Base-by-base conservation (phyloP, 192 early-diverging fungal species). In the Coemansia sp. region DNA sequence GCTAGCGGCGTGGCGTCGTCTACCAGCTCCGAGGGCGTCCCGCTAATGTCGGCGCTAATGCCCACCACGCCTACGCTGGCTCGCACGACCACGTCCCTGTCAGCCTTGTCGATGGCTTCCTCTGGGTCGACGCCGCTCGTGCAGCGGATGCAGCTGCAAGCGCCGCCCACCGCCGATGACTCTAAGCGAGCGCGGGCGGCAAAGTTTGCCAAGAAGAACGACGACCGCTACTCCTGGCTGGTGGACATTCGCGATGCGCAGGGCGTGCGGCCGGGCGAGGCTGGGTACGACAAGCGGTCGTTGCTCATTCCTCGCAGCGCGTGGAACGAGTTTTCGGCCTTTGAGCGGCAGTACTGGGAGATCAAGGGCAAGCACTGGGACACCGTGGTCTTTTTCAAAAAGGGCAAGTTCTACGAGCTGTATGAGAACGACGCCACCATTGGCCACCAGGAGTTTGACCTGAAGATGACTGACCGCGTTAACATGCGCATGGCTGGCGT, bases 401-500 rank as follows among this genome's bases (percentile, higher is more conserved):
- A 99, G 86, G 96, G 97, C 67, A 98, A 98, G 78, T 98, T 98
- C 60, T 97, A 91, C 75, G 97, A 99, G 79, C 84, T 99, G n/a
- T 99, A 98, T 68, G 97, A 99, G 77, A 95, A 95, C 52, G 98
- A 99, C 71, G 98, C 98, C 2, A 91, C 96, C 49, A 93, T 99
- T 72, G 97, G 94, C 28, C 95, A 96, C 69, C 92, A 92, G 62
- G 86, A 94, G 62, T 99, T 99, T 77, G 98, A 99, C 76, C 87
- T 98, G 68, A 97, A 97, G 63, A 70, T 99, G 68, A 95, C 95
- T 2, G 97, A 97, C 73, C 87, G 98, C 26, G 93, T 92, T 50
- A 98, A 99, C 85, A 99, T 99, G 98, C 85, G 94, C 35, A 98
- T 99, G 98, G 95, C 92, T 0, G 98, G 98, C 13, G 95, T 98